A percentile compares a stretch with the other conserved stretches of the same genome.
Evolutionary conservation across 805 yeast species (phyloP).

Genomic region (Tanozyma kutaoensis): DNA sequence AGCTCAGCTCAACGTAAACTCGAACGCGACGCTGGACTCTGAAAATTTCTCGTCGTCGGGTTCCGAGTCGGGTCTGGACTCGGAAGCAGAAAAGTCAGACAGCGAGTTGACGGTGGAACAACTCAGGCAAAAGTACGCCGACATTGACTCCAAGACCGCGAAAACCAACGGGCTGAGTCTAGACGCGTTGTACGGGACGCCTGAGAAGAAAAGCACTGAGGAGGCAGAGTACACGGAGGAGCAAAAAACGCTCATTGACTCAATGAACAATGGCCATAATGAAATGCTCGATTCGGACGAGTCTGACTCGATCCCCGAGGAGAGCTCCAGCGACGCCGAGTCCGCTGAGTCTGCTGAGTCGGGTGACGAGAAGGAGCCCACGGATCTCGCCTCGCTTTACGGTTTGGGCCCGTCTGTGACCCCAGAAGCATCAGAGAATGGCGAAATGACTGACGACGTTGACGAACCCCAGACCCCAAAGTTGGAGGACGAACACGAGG

Average conservation of each 20-base stretch:
- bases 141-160: constrained; percentile 7
- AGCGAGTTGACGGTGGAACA: constrained; percentile 40
- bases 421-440: neutral
- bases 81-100: constrained; percentile 21
- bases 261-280: constrained; percentile 1
- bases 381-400: constrained; percentile 1
- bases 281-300: no score
- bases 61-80: constrained; percentile 11
- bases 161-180: neutral
- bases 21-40: constrained; percentile 11
- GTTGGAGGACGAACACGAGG: constrained; percentile 1
- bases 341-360: constrained; percentile 9
- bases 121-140: constrained; percentile 41
- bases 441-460: constrained; percentile 1
- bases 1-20: constrained; percentile 49
- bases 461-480: no score
- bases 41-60: constrained; percentile 8
- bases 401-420: constrained; percentile 1
- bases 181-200: neutral
- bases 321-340: neutral
- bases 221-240: constrained; percentile 17
- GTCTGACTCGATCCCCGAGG: neutral
- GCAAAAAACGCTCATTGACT: constrained; percentile 16
- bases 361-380: constrained; percentile 2
- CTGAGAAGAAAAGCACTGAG: neutral